A percentile compares a stretch with the other conserved stretches of the same genome.
Conservation (phyloP, 176 grass and related monocot species). For the Tillandsia leiboldiana region DNA sequence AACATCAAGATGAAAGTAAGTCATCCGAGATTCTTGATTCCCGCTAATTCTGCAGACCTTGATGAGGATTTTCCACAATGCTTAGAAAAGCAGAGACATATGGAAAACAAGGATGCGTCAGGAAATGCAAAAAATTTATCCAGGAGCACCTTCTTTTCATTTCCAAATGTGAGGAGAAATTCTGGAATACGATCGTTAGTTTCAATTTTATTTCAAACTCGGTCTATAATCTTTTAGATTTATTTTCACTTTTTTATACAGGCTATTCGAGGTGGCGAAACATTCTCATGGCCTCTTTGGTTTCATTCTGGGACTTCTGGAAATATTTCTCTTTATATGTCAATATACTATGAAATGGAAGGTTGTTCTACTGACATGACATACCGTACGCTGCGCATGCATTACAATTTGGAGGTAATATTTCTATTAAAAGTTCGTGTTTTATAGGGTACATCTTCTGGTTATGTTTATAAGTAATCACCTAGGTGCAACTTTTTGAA, state of each 20-base stretch:
- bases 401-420: constrained; percentile 66
- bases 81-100: constrained; percentile 40
- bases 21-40: constrained; percentile 76
- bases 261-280: constrained; percentile 56
- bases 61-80: constrained; percentile 49
- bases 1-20: constrained; percentile 91
- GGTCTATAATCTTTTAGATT: constrained; percentile 1
- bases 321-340: constrained; percentile 66
- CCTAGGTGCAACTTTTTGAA: no score
- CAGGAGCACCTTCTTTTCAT: constrained; percentile 60
- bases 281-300: constrained; percentile 95
- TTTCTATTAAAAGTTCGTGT: not conserved
- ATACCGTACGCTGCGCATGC: constrained; percentile 79
- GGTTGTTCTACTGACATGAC: constrained; percentile 60
- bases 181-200: not conserved
- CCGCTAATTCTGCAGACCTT: constrained; percentile 34
- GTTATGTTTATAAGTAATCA: no score
- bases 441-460: not conserved
- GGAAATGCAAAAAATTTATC: constrained; percentile 28
- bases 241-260: constrained; percentile 29
- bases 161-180: constrained; percentile 58
- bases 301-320: constrained; percentile 80
- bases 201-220: not conserved
- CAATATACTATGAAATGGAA: constrained; percentile 92
- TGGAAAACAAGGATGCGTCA: constrained; percentile 24